These are phyloP conservation scores for Penicillium bovifimosum DNA, from an alignment of 495 filamentous ascomycete species.

Conservation along the genomic window DNA sequence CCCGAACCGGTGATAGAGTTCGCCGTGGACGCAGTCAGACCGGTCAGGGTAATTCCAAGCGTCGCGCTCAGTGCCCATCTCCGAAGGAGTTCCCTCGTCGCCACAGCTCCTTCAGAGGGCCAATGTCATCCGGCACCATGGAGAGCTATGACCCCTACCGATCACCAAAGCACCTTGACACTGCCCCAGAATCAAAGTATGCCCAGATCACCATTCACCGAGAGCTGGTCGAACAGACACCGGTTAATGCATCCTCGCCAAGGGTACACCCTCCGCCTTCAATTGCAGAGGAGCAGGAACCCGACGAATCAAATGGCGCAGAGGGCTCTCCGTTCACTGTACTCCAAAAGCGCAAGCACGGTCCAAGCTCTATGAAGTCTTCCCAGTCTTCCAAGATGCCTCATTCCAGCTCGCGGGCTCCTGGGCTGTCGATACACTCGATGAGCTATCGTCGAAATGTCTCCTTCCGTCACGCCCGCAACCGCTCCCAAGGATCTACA, in stretches of 20 bases:
- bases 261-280: conserved; percentile 19
- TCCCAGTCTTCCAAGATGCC: conserved; percentile 34
- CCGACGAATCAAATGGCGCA: conserved; percentile 7
- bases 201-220: conserved; percentile 67
- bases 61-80: conserved; percentile 65
- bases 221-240: conserved; percentile 5
- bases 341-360: conserved; percentile 32
- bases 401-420: conserved; percentile 54
- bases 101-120: conserved; percentile 41
- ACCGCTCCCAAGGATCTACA: conserved; percentile 37
- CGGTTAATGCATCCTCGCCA: conserved; percentile 1
- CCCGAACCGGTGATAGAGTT: conserved; percentile 28
- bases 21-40: conserved; percentile 16
- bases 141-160: conserved; percentile 81
- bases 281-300: conserved; percentile 23
- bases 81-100: conserved; percentile 52
- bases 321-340: conserved; percentile 32
- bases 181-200: conserved; percentile 38
- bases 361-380: conserved; percentile 35
- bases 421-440: conserved; percentile 48
- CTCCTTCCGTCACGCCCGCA: conserved; percentile 64
- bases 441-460: conserved; percentile 68
- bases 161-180: conserved; percentile 51
- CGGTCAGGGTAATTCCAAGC: conserved; percentile 39
- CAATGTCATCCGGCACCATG: conserved; percentile 39